Evolutionary conservation across 1,284 basidiomycete species (phyloP).

Genomic region (Melampsora larici-populina): DNA sequence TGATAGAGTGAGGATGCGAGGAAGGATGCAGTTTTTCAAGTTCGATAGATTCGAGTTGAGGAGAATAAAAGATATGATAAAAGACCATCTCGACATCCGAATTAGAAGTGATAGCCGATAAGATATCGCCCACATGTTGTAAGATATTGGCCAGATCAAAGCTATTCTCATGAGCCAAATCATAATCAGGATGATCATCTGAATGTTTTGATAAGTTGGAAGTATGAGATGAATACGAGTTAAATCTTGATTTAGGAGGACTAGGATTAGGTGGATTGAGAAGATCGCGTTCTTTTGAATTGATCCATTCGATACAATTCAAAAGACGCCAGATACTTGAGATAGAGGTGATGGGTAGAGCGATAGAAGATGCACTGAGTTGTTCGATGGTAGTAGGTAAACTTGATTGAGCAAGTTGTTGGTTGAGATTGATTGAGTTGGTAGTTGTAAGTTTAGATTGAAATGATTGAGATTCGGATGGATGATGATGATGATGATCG

Average conservation of each 20-base stretch:
- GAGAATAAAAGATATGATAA: conserved; percentile 33
- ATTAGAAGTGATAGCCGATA: conserved; percentile 37
- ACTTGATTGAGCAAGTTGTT: background rate
- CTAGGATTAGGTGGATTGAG: background rate
- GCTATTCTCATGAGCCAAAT: background rate
- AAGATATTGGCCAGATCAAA: conserved; percentile 40
- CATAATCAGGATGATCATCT: too few species aligned
- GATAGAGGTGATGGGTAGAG: conserved; percentile 39
- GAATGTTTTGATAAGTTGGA: too few species aligned
- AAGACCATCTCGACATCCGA: conserved; percentile 33
- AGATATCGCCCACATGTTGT: conserved; percentile 35
- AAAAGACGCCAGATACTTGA: conserved; percentile 40
- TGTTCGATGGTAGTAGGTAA: conserved; percentile 36
- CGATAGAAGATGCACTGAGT: conserved; percentile 40
- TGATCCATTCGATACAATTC: conserved; percentile 40
- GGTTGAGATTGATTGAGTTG: background rate
- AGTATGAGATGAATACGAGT: too few species aligned
- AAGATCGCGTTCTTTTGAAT: conserved; percentile 24
- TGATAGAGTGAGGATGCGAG: conserved; percentile 12
- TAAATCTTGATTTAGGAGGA: too few species aligned
- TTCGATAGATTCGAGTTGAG: conserved; percentile 18
- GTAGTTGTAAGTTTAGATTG: background rate
- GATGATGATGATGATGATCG: background rate
- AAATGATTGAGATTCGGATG: background rate
- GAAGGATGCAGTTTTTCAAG: conserved; percentile 3